These are phyloP conservation scores for Fusarium cyanostomum DNA, from an alignment of 2,329 filamentous ascomycete genomes.

Conservation along the genomic window DNA sequence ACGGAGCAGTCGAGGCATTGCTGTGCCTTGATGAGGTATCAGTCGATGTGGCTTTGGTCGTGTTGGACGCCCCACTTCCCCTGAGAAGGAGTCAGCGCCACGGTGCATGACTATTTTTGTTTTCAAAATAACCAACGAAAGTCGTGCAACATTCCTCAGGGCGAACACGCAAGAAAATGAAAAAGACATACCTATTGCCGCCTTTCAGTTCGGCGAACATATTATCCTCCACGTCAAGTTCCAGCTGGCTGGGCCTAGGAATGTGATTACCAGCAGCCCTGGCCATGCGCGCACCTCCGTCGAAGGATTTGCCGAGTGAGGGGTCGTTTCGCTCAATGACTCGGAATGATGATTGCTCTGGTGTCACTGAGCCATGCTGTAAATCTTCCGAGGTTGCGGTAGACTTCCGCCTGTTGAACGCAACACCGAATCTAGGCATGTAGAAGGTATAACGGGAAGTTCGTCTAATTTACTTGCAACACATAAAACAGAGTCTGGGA, in stretches of 20 bases:
- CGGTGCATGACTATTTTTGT: conserved; percentile 42
- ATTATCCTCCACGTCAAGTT: conserved; percentile 63
- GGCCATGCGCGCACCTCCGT: conserved; percentile 57
- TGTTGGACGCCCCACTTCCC: conserved; percentile 69
- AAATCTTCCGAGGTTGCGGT: conserved; percentile 64
- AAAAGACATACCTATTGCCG: conserved; percentile 62
- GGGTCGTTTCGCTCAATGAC: conserved; percentile 65
- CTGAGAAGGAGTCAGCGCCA: conserved; percentile 55
- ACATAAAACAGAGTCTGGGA: conserved; percentile 37
- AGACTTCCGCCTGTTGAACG: conserved; percentile 69
- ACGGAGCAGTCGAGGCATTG: conserved; percentile 69
- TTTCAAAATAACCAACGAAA: conserved; percentile 27
- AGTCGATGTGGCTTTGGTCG: conserved; percentile 66
- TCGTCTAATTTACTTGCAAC: conserved; percentile 38
- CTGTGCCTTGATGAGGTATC: conserved; percentile 71
- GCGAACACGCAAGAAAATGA: conserved; percentile 30
- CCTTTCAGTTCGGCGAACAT: conserved; percentile 66
- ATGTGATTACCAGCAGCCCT: conserved; percentile 50
- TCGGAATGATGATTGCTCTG: conserved; percentile 64
- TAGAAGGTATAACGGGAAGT: conserved; percentile 45
- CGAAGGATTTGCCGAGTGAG: conserved; percentile 57
- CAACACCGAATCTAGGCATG: conserved; percentile 71
- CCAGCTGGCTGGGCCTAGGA: conserved; percentile 50
- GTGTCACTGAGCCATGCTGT: conserved; percentile 59
- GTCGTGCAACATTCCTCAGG: conserved; percentile 29